phyloP scores from a whole-genome alignment of 2,329 filamentous ascomycete species.

The Colletotrichum musae region DNA sequence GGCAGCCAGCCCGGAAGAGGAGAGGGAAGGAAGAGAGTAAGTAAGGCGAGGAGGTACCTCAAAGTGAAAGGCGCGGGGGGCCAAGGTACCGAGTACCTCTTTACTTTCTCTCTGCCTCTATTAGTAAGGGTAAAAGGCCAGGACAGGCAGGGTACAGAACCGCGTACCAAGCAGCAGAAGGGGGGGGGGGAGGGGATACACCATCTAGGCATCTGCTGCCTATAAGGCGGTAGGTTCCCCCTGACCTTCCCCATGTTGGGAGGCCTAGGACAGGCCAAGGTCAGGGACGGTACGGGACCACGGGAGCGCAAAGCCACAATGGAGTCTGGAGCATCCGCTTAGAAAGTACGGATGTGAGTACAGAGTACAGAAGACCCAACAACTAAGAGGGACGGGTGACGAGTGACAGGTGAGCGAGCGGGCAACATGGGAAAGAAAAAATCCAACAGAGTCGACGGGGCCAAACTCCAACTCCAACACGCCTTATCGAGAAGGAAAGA shows the following conservation, averaged over 20 bases:
- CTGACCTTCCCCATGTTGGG: constrained; percentile 2
- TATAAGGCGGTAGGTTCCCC: too few species aligned
- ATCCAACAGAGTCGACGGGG: constrained; percentile 9
- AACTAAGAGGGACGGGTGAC: background rate
- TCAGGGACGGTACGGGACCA: too few species aligned
- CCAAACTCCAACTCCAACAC: constrained; percentile 22
- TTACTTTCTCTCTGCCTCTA: background rate
- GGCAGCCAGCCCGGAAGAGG: too few species aligned
- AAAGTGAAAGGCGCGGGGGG: background rate
- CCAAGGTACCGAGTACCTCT: constrained; percentile 19
- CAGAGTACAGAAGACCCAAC: background rate
- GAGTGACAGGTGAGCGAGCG: background rate
- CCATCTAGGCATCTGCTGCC: too few species aligned
- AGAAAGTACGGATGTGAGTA: background rate
- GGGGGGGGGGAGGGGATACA: too few species aligned
- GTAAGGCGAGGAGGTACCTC: constrained; percentile 9
- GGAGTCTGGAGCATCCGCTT: background rate
- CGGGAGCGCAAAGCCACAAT: constrained; percentile 28
- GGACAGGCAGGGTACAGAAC: constrained; percentile 6
- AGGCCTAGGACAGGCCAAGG: constrained; percentile 8
- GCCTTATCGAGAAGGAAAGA: background rate
- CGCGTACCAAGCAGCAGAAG: background rate
- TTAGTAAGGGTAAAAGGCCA: constrained; percentile 2
- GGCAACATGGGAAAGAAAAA: constrained; percentile 18
- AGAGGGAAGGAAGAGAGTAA: background rate